Base-by-base conservation (phyloP, 495 filamentous ascomycete genomes). In the Podospora pseudoanserina region DNA sequence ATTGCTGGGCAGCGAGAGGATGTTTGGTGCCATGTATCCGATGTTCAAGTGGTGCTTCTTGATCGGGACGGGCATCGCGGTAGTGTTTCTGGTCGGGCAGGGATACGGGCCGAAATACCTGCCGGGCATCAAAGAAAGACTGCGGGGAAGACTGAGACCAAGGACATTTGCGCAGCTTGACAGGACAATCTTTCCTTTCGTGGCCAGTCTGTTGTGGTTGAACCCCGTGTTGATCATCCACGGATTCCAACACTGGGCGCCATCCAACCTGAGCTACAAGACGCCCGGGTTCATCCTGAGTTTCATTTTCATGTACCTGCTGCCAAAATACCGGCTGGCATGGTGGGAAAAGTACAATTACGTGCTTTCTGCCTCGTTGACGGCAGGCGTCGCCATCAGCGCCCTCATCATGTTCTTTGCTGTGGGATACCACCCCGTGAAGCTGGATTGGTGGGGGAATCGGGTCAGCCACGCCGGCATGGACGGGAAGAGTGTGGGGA, bases 351-450 rank as follows among this genome's bases (percentile, higher is more conserved):
- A 86, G 69, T 89, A 88, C 74, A 90, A 89, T 79, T 90, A 89
- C 71, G 80, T 90, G 49, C 79, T 86, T 0, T 86, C 86, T 7
- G 88, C 88, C 0, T 87, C 83, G 0, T 71, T 91, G 66, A 87
- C 88, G 65, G 82, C 85, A 13, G 88, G 87, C 9, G 79, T 90
- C 6, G 85, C 82, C 2, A 74, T 90, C 18, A 81, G 77, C 64
- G 88, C 86, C 0, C 83, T 91, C 59, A 64, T 90, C 34, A 88
- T 90, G 68, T 89, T 91, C 79, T 80, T 90, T 65, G 79, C 87
- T 1, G 76, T 91, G 6, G 79, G 81, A 20, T 86, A 85, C 56
- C 74, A 81, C 23, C 82, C 81, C 0, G 63, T 75, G n/a, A 80
- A 83, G 69, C 79, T 87, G 7, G 66, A 69, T 0, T 91, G 89